Conservation (phyloP, 148 eudicot genomes). For the Chenopodium quinoa region DNA sequence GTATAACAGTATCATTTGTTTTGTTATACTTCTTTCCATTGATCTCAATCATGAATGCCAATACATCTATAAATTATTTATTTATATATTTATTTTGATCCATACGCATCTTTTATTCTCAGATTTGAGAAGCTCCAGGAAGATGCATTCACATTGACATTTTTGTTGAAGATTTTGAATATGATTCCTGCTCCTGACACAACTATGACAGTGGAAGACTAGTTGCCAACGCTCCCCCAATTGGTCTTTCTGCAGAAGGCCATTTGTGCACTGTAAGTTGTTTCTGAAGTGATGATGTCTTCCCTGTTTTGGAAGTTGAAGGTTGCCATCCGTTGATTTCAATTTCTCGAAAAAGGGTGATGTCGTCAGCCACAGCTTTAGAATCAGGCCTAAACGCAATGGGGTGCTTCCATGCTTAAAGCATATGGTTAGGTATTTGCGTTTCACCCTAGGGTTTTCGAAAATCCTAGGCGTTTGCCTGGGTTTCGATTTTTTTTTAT, state of each 20-base stretch:
- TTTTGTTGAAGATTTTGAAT: conserved; percentile 48
- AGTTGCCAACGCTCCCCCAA: neutral
- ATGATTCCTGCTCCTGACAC: conserved; percentile 31
- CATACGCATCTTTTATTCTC: conserved; percentile 8
- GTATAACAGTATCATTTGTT: neutral
- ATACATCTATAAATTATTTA: neutral
- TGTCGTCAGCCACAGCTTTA: neutral
- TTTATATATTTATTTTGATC: neutral
- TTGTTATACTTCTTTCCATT: neutral
- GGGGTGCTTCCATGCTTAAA: neutral
- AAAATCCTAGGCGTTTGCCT: no score
- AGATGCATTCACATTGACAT: conserved; percentile 49
- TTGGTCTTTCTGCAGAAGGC: neutral
- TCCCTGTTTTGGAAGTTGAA: neutral
- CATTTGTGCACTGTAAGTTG: neutral
- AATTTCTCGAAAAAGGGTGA: no score
- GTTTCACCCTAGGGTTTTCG: no score
- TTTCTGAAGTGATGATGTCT: neutral
- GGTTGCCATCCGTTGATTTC: no score
- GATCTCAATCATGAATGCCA: neutral
- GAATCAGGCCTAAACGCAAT: neutral
- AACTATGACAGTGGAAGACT: conserved; percentile 4
- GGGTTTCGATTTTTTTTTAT: no score
- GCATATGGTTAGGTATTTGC: no score
- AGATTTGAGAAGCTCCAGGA: conserved; percentile 63